phyloP scores from a whole-genome alignment of 495 filamentous ascomycete genomes.

The Ramalina intermedia region DNA sequence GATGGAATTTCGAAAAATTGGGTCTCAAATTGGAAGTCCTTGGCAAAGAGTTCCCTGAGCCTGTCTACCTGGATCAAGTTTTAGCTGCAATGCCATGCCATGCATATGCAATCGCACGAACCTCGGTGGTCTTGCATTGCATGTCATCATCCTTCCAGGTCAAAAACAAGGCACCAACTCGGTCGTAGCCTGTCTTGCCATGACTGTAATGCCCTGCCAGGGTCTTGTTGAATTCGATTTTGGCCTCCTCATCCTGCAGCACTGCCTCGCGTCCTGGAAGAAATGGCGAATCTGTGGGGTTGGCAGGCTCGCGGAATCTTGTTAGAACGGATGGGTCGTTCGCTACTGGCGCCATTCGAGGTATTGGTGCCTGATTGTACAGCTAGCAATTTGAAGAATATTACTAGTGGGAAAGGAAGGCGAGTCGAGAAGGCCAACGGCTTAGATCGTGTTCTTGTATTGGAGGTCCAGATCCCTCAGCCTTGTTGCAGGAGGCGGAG shows the following conservation, averaged over 20 bases:
- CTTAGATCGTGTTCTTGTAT: no score
- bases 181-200: constrained; percentile 26
- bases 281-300: no score
- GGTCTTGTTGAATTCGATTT: constrained; percentile 13
- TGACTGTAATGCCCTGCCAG: constrained; percentile 13
- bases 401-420: no score
- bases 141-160: constrained; percentile 42
- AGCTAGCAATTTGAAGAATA: no score
- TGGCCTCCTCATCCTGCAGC: constrained; percentile 6
- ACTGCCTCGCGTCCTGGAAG: no score
- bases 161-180: constrained; percentile 36
- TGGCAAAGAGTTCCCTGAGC: constrained; percentile 7
- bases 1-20: constrained; percentile 15
- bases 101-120: not conserved
- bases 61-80: constrained; percentile 6
- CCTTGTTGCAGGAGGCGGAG: no score
- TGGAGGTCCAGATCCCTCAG: no score
- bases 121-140: constrained; percentile 20
- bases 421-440: no score
- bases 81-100: not conserved
- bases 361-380: no score
- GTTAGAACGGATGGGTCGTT: no score
- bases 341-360: no score
- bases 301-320: no score
- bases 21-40: constrained; percentile 14